Evolutionary conservation across 768 basidiomycete genomes (phyloP), one percentile per base, ranked within the genome.

Genomic region (Lactarius pseudohatsudake): DNA sequence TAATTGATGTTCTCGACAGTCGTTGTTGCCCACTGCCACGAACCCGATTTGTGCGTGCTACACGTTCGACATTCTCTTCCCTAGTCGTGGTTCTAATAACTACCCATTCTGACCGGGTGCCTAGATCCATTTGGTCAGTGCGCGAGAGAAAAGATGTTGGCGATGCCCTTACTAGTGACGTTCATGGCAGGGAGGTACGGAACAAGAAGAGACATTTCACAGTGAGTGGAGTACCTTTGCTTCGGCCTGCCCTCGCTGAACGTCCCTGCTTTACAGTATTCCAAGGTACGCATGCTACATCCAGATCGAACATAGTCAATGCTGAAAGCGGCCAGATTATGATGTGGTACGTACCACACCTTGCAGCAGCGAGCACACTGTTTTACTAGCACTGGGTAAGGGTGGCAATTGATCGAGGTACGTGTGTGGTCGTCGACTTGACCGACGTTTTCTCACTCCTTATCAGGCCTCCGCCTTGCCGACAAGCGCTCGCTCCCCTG

Each of bases 401-500:
- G 96, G 96, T 98, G 57, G 96, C 96, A 0, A 86, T 98, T 63
- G 96, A 98, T 72, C 82, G 96, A 80, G 96, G 95, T 81, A 70
- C 30, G 72, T 61, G 4, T 60, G 45, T 15, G 5, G 47, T 3
- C 28, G 15, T 18, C 26, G 13, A 53, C 53, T 57, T 58, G 43
- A 18, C 18, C 36, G 18, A 32, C 41, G 22, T 11, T 56, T 47
- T 55, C 16, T 59, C 18, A 38, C 20, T 11, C 26, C 40, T 10
- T 4, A 36, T 16, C 62, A 88, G 87, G 90, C 6, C 81, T 98
- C 6, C 91, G 96, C 11, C 83, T 99, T 28, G 93, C 95, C 3
- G 96, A 98, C 41, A 99, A 99, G 77, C 87, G 96, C 20, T 94
- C 92, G 0, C 81, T 99, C 3, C 96, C 96, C 7, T 92, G 91